Conservation (phyloP, 2,329 filamentous ascomycete genomes). For the Achaetomium macrosporum region DNA sequence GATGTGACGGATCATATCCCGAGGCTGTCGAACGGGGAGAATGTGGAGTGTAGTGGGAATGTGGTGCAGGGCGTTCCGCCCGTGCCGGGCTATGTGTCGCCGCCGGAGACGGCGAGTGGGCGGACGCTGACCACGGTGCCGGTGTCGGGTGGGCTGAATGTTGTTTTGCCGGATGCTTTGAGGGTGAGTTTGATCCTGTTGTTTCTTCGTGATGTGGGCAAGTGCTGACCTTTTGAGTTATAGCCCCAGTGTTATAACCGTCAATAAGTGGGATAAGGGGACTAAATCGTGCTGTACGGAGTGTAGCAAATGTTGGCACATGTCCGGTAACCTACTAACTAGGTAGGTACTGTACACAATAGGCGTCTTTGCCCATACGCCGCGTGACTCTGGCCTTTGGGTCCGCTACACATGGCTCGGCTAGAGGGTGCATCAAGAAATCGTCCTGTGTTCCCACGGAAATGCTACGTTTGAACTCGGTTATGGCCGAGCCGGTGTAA, state of each 20-base stretch:
- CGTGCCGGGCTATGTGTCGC: neutral
- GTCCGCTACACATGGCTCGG: too few relatives aligned
- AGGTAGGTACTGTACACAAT: too few relatives aligned
- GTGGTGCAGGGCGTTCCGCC: neutral
- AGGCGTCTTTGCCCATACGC: too few relatives aligned
- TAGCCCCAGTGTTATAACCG: neutral
- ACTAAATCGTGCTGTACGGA: too few relatives aligned
- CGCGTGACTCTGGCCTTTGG: too few relatives aligned
- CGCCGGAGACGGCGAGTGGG: neutral
- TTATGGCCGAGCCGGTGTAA: too few relatives aligned
- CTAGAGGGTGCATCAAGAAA: too few relatives aligned
- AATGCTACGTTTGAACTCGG: too few relatives aligned
- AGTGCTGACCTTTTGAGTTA: neutral
- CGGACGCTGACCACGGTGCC: neutral
- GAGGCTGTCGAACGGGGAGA: neutral
- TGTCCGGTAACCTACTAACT: too few relatives aligned
- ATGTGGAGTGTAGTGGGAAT: neutral
- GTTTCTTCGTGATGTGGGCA: too few relatives aligned
- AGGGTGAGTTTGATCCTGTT: neutral
- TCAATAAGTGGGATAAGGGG: neutral
- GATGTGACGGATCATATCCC: neutral
- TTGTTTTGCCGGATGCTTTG: neutral
- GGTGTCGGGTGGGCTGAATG: neutral
- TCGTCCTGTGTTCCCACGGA: too few relatives aligned
- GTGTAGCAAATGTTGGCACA: too few relatives aligned